Evolutionary conservation across 2,329 filamentous ascomycete genomes (phyloP), one percentile per base, ranked within the genome.

Genomic region (Orbilia javanica): DNA sequence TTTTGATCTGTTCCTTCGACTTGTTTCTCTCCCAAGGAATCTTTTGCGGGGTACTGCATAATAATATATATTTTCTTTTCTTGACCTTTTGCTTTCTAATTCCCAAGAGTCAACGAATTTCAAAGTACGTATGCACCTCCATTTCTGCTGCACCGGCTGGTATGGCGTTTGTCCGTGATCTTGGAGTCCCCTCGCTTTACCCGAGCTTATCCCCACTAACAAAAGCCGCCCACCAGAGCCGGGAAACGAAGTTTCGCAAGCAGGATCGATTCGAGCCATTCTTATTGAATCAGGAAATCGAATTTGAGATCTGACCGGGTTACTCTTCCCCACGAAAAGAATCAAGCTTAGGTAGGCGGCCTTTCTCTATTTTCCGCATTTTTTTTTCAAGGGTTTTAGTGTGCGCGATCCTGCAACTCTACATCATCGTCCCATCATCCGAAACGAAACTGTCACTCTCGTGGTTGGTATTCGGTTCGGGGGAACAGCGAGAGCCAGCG

Each of bases 361-460:
- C 25, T 20, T 73, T 75, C 64, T 76, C 48, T 76, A 53, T 57
- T 55, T 76, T 57, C 55, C 57, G 64, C 55, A 57, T 20, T 31
- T 55, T 46, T 36, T 20, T 31, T 55, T 46, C 46, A 57, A 63
- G 53, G 60, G 55, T 66, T 50, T 18, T 60, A 64, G 25, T 44
- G 70, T 46, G 65, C 48, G 72, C 48, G 36, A 62, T 77, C 39
- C 72, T 77, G 72, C 72, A 77, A 65, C 48, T 69, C 48, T 77
- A 70, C 72, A 77, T 77, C 72, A 77, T 77, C 72, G 72, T 77
- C 65, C 72, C 72, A 77, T 77, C 72, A 70, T 77, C 65, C 72
- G 57, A 77, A 77, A 70, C 65, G 65, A 71, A 77, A 70, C 65
- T 70, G 72, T 76, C 72, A 70, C 72, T 76, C 64, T 64, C 69